A percentile compares a stretch with the other conserved stretches of the same genome.
Conservation (phyloP, 1,284 basidiomycete species). For the Ganoderma sinense region DNA sequence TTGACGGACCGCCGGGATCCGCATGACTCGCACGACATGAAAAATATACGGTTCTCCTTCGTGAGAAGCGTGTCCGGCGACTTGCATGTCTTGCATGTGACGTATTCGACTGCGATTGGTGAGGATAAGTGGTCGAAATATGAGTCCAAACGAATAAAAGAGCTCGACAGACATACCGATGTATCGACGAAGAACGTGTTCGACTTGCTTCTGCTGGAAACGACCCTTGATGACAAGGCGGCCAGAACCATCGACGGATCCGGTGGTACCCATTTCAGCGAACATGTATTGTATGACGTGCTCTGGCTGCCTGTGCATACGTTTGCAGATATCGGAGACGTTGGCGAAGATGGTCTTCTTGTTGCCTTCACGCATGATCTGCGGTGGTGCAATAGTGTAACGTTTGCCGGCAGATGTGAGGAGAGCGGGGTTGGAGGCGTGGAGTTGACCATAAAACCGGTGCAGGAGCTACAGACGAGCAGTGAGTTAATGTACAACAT, state of each 20-base stretch:
- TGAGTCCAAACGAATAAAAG: not conserved
- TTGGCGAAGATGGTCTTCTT: conserved; percentile 99
- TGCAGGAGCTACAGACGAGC: conserved; percentile 77
- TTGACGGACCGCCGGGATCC: conserved; percentile 93
- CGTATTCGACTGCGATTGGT: conserved; percentile 86
- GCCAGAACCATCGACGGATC: conserved; percentile 92
- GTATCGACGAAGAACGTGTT: conserved; percentile 96
- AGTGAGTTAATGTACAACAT: not conserved
- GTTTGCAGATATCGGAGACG: conserved; percentile 96
- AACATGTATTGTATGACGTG: conserved; percentile 99
- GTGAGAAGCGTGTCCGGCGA: conserved; percentile 96
- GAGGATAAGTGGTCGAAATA: not conserved
- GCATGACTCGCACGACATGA: conserved; percentile 97
- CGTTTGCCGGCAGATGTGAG: conserved; percentile 87
- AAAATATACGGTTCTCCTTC: conserved; percentile 99
- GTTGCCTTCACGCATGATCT: conserved; percentile 93
- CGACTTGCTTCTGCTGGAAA: conserved; percentile 99
- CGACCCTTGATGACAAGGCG: conserved; percentile 97
- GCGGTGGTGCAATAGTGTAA: conserved; percentile 98
- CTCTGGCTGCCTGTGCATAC: conserved; percentile 99
- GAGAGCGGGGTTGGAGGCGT: conserved; percentile 94
- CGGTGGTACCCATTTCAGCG: conserved; percentile 98
- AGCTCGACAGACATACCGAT: conserved; percentile 71
- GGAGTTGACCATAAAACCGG: conserved; percentile 92
- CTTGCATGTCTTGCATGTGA: conserved; percentile 99